These are phyloP conservation scores for Botryosphaeria dothidea DNA, from an alignment of 2,329 filamentous ascomycete species.

Conservation along the genomic window DNA sequence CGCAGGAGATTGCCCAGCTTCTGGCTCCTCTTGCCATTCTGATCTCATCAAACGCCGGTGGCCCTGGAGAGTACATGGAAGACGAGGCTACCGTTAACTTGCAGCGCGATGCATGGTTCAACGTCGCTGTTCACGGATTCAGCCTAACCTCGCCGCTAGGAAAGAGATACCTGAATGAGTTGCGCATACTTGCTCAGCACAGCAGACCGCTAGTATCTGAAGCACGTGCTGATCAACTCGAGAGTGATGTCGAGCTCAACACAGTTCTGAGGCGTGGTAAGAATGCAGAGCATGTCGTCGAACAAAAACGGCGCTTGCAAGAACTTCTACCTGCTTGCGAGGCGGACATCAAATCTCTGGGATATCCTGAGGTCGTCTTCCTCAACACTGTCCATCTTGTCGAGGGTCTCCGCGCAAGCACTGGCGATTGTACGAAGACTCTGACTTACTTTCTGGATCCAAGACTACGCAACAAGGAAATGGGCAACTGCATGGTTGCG, in stretches of 20 bases:
- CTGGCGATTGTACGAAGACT: slow-evolving; percentile 87
- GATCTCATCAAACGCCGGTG: slow-evolving; percentile 57
- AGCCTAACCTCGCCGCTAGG: slow-evolving; percentile 71
- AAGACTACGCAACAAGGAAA: slow-evolving; percentile 65
- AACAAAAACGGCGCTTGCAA: slow-evolving; percentile 77
- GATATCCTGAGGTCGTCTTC: slow-evolving; percentile 89
- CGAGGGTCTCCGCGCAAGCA: slow-evolving; percentile 81
- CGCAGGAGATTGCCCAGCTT: slow-evolving; percentile 83
- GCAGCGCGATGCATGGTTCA: slow-evolving; percentile 95
- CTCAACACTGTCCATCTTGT: slow-evolving; percentile 87
- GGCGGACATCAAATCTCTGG: slow-evolving; percentile 76
- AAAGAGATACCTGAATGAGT: slow-evolving; percentile 71
- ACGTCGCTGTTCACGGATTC: slow-evolving; percentile 93
- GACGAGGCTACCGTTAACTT: slow-evolving; percentile 61
- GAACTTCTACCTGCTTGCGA: slow-evolving; percentile 75
- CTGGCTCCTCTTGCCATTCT: slow-evolving; percentile 85
- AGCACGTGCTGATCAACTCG: slow-evolving; percentile 82
- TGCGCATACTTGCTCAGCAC: slow-evolving; percentile 82
- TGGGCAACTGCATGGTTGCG: slow-evolving; percentile 64
- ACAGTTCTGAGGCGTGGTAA: slow-evolving; percentile 86
- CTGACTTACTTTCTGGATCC: slow-evolving; percentile 94
- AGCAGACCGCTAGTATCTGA: slow-evolving; percentile 86
- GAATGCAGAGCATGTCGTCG: slow-evolving; percentile 72
- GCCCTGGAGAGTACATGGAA: slow-evolving; percentile 61
- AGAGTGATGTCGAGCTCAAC: slow-evolving; percentile 96